These are phyloP conservation scores for Tilletia caries DNA, from an alignment of 1,284 basidiomycete genomes.

Conservation along the genomic window DNA sequence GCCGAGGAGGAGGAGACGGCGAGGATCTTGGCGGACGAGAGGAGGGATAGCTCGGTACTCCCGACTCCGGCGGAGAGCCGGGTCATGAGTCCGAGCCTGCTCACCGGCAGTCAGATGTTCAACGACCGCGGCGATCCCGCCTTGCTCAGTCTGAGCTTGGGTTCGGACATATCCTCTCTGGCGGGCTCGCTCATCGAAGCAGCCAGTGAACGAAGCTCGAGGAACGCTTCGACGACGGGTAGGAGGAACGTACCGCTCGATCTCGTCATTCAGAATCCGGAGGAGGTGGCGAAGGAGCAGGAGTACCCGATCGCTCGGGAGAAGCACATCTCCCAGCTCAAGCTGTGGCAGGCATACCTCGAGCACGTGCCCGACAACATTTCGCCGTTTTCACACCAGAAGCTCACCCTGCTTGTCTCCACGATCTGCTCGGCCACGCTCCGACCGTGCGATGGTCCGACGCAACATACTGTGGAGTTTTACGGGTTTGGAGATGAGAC, in stretches of 20 bases:
- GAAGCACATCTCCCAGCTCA: conserved; percentile 76
- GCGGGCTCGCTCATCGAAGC: not conserved
- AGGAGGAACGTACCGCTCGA: not conserved
- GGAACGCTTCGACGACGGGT: not conserved
- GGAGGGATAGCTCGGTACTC: not conserved
- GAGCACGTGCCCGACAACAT: conserved; percentile 62
- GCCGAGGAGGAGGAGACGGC: conserved; percentile 14
- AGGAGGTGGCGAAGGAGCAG: conserved; percentile 61
- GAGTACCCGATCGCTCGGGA: conserved; percentile 68
- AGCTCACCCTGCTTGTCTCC: conserved; percentile 72
- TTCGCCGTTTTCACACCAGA: conserved; percentile 86
- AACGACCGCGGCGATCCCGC: not conserved
- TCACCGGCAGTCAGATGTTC: not conserved
- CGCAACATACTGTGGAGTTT: conserved; percentile 72
- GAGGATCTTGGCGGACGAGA: conserved; percentile 9
- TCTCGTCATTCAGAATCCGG: conserved; percentile 17
- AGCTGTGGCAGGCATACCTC: conserved; percentile 87
- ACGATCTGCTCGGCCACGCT: conserved; percentile 65
- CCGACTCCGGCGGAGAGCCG: conserved; percentile 3
- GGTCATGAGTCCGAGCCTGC: not conserved
- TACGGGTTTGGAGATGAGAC: conserved; percentile 91
- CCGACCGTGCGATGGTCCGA: conserved; percentile 57
- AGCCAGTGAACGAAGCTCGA: not conserved
- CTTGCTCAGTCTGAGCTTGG: conserved; percentile 1
- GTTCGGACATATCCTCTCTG: not conserved